Evolutionary conservation across 2,329 filamentous ascomycete species (phyloP).

Genomic region (Xylaria hypoxylon): DNA sequence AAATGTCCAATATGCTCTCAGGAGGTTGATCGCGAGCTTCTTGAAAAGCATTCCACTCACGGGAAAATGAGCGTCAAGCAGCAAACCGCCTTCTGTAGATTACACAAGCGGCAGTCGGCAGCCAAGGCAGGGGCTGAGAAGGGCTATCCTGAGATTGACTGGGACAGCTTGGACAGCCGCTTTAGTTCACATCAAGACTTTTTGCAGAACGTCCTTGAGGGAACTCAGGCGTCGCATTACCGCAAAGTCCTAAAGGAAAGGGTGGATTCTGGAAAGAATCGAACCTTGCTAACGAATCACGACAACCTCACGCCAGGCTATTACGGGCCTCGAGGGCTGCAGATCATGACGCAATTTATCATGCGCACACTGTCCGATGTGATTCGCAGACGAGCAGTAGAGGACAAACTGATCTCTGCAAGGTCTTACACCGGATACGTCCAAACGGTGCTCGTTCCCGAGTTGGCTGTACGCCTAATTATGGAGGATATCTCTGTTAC

Average conservation of each 20-base stretch:
- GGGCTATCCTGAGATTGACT: conserved; percentile 78
- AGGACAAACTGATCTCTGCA: conserved; percentile 74
- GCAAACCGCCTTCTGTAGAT: conserved; percentile 72
- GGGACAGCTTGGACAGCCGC: conserved; percentile 70
- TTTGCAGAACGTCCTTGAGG: conserved; percentile 70
- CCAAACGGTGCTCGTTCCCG: conserved; percentile 81
- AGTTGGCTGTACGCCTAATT: conserved; percentile 68
- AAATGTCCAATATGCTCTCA: conserved; percentile 76
- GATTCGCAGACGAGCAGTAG: conserved; percentile 70
- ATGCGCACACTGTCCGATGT: conserved; percentile 69
- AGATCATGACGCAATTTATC: conserved; percentile 77
- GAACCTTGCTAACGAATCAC: conserved; percentile 69
- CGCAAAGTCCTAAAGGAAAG: conserved; percentile 65
- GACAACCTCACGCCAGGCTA: conserved; percentile 78
- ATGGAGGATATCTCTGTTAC: conserved; percentile 66
- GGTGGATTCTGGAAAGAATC: conserved; percentile 68
- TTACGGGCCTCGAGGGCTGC: conserved; percentile 81
- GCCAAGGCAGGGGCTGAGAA: conserved; percentile 59
- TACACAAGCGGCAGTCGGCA: conserved; percentile 70
- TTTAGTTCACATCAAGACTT: conserved; percentile 66
- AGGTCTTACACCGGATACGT: conserved; percentile 76
- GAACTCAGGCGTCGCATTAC: conserved; percentile 68
- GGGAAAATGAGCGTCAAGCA: conserved; percentile 65
- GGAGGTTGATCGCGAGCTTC: conserved; percentile 64
- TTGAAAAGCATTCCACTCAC: conserved; percentile 64